phyloP scores from a whole-genome alignment of 352 stramenopile species.

The Globisporangium cederbergense region DNA sequence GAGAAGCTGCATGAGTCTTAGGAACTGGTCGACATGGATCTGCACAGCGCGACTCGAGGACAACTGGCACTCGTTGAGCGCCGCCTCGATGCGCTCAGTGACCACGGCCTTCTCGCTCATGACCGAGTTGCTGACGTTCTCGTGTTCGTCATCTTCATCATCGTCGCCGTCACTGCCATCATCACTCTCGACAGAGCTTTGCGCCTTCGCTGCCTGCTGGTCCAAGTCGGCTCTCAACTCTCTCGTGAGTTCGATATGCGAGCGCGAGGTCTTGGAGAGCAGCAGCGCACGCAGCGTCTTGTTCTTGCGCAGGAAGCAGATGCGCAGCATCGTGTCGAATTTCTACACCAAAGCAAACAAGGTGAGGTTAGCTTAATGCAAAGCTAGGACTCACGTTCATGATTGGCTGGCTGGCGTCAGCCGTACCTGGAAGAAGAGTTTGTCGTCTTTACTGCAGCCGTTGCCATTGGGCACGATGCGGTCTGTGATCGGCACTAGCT shows the following conservation, averaged over 20 bases:
- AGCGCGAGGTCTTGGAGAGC: constrained; percentile 54
- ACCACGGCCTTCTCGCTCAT: constrained; percentile 28
- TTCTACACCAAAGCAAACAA: constrained; percentile 28
- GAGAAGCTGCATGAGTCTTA: constrained; percentile 52
- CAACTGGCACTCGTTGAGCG: constrained; percentile 44
- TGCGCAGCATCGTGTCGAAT: constrained; percentile 70
- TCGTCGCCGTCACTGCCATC: neutral
- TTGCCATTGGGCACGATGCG: constrained; percentile 14
- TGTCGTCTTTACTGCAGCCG: constrained; percentile 17
- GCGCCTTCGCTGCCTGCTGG: neutral
- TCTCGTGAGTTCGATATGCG: constrained; percentile 26
- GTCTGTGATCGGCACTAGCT: constrained; percentile 36
- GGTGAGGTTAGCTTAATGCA: neutral
- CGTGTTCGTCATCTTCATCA: neutral
- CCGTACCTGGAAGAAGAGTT: constrained; percentile 49
- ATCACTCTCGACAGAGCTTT: constrained; percentile 13
- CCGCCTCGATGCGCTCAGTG: constrained; percentile 41
- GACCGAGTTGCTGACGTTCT: neutral
- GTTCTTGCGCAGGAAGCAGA: constrained; percentile 84
- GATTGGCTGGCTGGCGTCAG: neutral
- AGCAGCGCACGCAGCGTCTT: constrained; percentile 81
- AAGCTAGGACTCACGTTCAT: neutral
- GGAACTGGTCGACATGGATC: constrained; percentile 55
- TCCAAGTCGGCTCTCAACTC: constrained; percentile 19
- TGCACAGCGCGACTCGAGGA: constrained; percentile 58